These are phyloP conservation scores for Scleroderma bovista DNA, from an alignment of 768 basidiomycete genomes.

Conservation along the genomic window DNA sequence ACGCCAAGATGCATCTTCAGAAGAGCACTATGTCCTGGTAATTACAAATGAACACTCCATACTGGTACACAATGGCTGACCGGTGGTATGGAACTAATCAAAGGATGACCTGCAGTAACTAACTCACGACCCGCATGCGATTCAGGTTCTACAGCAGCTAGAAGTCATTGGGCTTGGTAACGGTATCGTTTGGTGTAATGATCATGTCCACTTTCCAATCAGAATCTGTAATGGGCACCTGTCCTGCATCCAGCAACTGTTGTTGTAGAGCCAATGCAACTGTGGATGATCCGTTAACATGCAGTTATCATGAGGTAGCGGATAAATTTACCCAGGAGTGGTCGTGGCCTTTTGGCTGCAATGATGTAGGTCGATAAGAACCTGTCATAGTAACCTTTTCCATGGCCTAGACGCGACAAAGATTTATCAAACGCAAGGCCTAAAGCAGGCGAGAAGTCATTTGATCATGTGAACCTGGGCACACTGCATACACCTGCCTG, in stretches of 20 bases:
- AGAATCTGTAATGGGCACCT: conserved; percentile 48
- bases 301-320: conserved; percentile 7
- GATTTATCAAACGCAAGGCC: conserved; percentile 73
- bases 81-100: conserved; percentile 5
- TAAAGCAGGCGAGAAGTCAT: conserved; percentile 20
- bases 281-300: conserved; percentile 23
- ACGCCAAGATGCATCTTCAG: conserved; percentile 5
- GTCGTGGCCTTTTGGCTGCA: conserved; percentile 37
- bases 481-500: conserved; percentile 40
- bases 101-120: conserved; percentile 18
- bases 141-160: conserved; percentile 11
- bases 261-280: conserved; percentile 64
- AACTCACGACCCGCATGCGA: conserved; percentile 16
- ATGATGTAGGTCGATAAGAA: conserved; percentile 55
- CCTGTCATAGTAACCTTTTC: conserved; percentile 79
- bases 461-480: conserved; percentile 7
- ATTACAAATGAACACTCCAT: conserved; percentile 19
- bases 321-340: conserved; percentile 50
- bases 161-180: conserved; percentile 18
- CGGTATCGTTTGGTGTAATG: conserved; percentile 41
- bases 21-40: conserved; percentile 22
- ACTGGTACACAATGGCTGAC: conserved; percentile 2
- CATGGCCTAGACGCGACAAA: conserved; percentile 69
- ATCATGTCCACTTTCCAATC: conserved; percentile 66
- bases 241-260: conserved; percentile 48